Conservation (phyloP, 2,329 filamentous ascomycete genomes). For the Mycogone perniciosa region DNA sequence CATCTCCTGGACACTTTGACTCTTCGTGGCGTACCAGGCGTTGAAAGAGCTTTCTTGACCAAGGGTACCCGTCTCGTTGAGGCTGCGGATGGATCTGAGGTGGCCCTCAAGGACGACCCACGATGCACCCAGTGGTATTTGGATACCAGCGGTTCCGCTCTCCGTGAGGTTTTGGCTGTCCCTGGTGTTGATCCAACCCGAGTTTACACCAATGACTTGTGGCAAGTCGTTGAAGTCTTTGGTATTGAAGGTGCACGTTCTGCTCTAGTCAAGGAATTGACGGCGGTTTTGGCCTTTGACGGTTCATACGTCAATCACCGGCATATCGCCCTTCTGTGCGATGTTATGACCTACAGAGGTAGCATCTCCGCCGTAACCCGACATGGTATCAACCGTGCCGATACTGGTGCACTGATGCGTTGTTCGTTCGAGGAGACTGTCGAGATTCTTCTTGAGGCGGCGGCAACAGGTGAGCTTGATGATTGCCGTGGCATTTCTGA, state of each 20-base stretch:
- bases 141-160: slow-evolving; percentile 84
- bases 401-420: slow-evolving; percentile 97
- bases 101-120: slow-evolving; percentile 65
- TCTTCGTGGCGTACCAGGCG: slow-evolving; percentile 80
- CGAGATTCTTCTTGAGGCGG: slow-evolving; percentile 93
- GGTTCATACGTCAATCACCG: slow-evolving; percentile 99
- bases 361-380: slow-evolving; percentile 93
- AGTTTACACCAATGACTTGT: slow-evolving; percentile 92
- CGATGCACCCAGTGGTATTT: slow-evolving; percentile 90
- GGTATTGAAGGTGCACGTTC: slow-evolving; percentile 92
- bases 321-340: slow-evolving; percentile 88
- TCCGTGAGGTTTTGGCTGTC: slow-evolving; percentile 77
- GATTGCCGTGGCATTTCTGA: slow-evolving; percentile 98
- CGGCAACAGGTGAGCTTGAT: slow-evolving; percentile 88
- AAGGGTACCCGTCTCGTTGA: slow-evolving; percentile 65
- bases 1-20: slow-evolving; percentile 89
- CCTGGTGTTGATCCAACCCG: slow-evolving; percentile 80
- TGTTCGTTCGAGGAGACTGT: slow-evolving; percentile 99
- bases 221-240: slow-evolving; percentile 89
- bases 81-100: slow-evolving; percentile 63
- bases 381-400: slow-evolving; percentile 96
- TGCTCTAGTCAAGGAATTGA: slow-evolving; percentile 81
- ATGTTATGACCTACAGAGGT: slow-evolving; percentile 96
- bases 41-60: slow-evolving; percentile 91
- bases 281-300: slow-evolving; percentile 90